Evolutionary conservation across 805 yeast genomes (phyloP).

Genomic region (Lachancea waltii): DNA sequence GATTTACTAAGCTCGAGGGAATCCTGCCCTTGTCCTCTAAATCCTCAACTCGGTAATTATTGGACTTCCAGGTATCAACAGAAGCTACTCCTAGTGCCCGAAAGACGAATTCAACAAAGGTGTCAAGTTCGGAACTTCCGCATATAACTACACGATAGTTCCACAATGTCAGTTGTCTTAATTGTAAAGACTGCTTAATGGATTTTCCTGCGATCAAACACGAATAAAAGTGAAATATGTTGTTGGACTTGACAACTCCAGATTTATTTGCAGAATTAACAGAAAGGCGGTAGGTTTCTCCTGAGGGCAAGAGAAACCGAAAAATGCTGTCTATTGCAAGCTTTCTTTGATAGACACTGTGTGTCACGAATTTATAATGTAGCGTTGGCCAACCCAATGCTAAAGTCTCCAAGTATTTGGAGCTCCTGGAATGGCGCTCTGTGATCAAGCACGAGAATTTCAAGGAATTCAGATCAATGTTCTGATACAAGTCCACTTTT

Average conservation of each 20-base stretch:
- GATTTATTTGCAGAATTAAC: constrained; percentile 3
- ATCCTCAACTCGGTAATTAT: not conserved
- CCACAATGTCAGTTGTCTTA: constrained; percentile 21
- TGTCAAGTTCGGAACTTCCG: constrained; percentile 25
- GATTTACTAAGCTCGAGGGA: not conserved
- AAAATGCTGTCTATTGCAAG: constrained; percentile 34
- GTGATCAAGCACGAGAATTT: constrained; percentile 65
- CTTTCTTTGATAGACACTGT: constrained; percentile 34
- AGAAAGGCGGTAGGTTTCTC: constrained; percentile 46
- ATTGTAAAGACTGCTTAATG: constrained; percentile 37
- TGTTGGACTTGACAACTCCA: constrained; percentile 41
- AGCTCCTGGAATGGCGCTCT: constrained; percentile 51
- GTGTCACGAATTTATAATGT: constrained; percentile 49
- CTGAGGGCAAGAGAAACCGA: constrained; percentile 63
- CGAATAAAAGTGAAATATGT: constrained; percentile 39
- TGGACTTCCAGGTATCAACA: not conserved
- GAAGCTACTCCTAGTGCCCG: constrained; percentile 19
- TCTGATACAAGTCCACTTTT: not conserved
- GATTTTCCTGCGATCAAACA: constrained; percentile 31
- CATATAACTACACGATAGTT: constrained; percentile 34
- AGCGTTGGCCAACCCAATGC: constrained; percentile 85
- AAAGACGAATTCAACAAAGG: constrained; percentile 23
- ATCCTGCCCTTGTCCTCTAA: not conserved
- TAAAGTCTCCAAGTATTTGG: constrained; percentile 69
- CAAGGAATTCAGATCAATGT: constrained; percentile 16